Conservation (phyloP, 129 eudicot species). For the Rutidosis leptorrhynchoides region DNA sequence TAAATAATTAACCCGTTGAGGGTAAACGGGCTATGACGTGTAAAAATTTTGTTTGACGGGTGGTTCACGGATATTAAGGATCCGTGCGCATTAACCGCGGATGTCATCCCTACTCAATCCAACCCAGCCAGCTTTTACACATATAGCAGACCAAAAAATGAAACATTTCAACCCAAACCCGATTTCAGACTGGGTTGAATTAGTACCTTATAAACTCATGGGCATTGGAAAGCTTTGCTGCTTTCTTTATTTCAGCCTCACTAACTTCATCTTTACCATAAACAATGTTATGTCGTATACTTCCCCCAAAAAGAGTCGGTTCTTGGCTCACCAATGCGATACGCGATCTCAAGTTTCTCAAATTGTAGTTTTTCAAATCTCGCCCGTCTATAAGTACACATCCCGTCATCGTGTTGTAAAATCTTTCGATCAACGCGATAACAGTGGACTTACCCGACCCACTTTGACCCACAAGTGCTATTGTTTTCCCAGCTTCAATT, state of each 20-base stretch:
- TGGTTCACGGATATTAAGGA: too few species aligned
- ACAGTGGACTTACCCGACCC: conserved; percentile 87
- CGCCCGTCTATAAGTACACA: conserved; percentile 45
- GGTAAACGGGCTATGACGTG: too few species aligned
- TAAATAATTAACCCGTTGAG: too few species aligned
- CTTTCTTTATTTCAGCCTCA: conserved; percentile 64
- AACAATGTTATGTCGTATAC: conserved; percentile 53
- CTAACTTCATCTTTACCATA: conserved; percentile 63
- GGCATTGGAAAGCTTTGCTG: conserved; percentile 71
- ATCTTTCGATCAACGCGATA: conserved; percentile 64
- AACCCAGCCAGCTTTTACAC: not conserved
- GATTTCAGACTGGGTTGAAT: conserved; percentile 1
- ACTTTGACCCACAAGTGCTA: conserved; percentile 78
- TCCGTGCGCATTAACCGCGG: too few species aligned
- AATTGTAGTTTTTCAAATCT: conserved; percentile 57
- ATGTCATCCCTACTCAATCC: not conserved
- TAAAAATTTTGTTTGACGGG: too few species aligned
- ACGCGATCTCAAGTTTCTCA: conserved; percentile 56
- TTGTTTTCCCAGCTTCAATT: conserved; percentile 67
- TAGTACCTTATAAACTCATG: conserved; percentile 68
- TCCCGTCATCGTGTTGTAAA: conserved; percentile 67
- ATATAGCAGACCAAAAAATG: not conserved
- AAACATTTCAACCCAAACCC: not conserved
- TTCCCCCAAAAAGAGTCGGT: conserved; percentile 76
- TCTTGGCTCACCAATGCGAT: conserved; percentile 80